Evolutionary conservation across 345 rosid genomes (phyloP), one percentile per base, ranked within the genome.

Genomic region (Gossypium anomalum): DNA sequence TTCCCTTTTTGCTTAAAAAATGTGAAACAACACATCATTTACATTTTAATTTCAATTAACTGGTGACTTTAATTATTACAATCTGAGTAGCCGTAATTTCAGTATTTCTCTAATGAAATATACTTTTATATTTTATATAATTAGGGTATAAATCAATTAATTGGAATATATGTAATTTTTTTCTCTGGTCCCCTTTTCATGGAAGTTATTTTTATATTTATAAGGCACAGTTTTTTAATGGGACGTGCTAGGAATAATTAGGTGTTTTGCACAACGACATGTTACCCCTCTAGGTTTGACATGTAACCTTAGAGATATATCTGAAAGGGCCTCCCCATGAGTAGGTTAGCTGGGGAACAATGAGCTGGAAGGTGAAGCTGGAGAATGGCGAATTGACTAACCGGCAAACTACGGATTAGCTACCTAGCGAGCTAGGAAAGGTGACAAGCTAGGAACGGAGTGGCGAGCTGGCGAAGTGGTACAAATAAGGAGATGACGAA

Each of bases 321-420:
- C 1, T 34, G 7, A 34, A 34, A 6, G 7, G 1, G 1, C 41
- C 41, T 34, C 41, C 7, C 1, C 41, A 5, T 0, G 7, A 34
- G 7, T 5, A 34, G 1, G 7, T 0, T 0, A 34, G 41, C 0
- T 34, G 1, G 0, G 7, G 7, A 34, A 5, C 7, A 34, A 34
- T 5, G 41, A 34, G 41, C 1, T 34, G 7, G 2, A 7, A 34
- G 41, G 0, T 1, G 41, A 34, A 34, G 7, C 7, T 34, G 7
- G 41, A 34, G 0, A 34, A 7, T 34, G 41, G 1, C 0, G 1
- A 34, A 34, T 34, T 34, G 7, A 34, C 41, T 34, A 34, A 34
- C 0, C 0, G 7, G 0, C 41, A 5, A 34, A 34, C 0, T 34
- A 1, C 0, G 0, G 1, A 34, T 34, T 0, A 34, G 0, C 7